phyloP scores from a whole-genome alignment of 106 monocot genomes.

The Dendrobium chrysotoxum region DNA sequence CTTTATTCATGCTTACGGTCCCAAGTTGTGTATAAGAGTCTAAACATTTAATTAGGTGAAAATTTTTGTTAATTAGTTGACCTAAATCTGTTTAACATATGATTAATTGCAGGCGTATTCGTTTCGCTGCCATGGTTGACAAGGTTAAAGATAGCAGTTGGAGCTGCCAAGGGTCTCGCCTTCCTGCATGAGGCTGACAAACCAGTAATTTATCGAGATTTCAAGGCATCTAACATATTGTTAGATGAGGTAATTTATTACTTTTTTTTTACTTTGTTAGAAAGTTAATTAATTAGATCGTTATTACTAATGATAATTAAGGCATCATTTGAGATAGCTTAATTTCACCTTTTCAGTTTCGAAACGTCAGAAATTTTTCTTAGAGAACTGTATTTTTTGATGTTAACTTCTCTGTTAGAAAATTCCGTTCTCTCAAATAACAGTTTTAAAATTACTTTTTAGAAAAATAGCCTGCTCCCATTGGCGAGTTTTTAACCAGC shows the following conservation, averaged over 20 bases:
- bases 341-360: no score
- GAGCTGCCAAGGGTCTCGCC: conserved; percentile 66
- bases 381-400: background rate
- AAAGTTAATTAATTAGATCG: no score
- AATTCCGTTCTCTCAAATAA: background rate
- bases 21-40: background rate
- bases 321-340: background rate
- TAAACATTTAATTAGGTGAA: background rate
- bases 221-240: conserved; percentile 86
- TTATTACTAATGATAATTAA: no score
- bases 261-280: background rate
- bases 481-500: background rate
- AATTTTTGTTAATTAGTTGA: background rate
- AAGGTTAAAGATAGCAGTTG: conserved; percentile 62
- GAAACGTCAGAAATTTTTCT: no score
- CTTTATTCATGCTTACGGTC: background rate
- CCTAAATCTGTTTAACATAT: background rate
- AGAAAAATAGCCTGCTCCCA: background rate
- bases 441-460: background rate
- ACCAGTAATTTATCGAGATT: conserved; percentile 75
- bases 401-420: background rate
- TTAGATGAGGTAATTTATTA: conserved; percentile 49
- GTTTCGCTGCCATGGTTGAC: conserved; percentile 53
- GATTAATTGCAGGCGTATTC: conserved; percentile 9
- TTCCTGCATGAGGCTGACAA: conserved; percentile 68